These are phyloP conservation scores for Secale cereale DNA, from an alignment of 176 grass and related monocot genomes.

Conservation along the genomic window DNA sequence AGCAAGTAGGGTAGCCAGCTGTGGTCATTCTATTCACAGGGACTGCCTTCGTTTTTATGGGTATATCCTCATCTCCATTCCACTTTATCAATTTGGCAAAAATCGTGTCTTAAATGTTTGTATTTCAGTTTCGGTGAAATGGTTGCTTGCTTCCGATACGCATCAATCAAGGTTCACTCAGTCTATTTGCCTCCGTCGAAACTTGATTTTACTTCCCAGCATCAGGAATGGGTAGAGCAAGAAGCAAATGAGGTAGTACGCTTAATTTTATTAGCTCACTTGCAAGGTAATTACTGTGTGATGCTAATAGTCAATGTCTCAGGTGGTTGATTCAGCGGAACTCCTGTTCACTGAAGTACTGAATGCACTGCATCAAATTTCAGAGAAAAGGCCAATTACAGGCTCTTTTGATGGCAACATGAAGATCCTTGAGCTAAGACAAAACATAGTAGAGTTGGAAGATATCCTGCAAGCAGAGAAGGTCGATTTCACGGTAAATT, in stretches of 20 bases:
- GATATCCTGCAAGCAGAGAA: constrained; percentile 68
- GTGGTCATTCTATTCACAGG: constrained; percentile 98
- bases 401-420: constrained; percentile 75
- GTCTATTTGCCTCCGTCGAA: constrained; percentile 93
- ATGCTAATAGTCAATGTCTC: constrained; percentile 33
- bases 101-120: constrained; percentile 25
- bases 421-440: constrained; percentile 71
- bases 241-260: constrained; percentile 77
- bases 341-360: constrained; percentile 76
- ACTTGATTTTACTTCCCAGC: constrained; percentile 87
- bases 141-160: constrained; percentile 90
- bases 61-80: constrained; percentile 46
- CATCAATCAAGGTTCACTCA: constrained; percentile 81
- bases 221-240: constrained; percentile 97
- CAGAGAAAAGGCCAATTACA: constrained; percentile 58
- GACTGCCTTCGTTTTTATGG: constrained; percentile 98
- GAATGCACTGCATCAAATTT: constrained; percentile 62
- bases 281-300: constrained; percentile 25
- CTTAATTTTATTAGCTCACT: constrained; percentile 3
- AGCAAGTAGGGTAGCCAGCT: constrained; percentile 97
- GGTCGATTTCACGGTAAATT: constrained; percentile 65
- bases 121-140: constrained; percentile 79
- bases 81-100: constrained; percentile 25
- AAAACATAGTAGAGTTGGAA: constrained; percentile 75
- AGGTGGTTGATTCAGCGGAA: constrained; percentile 63